Conservation (phyloP, 306 rosid genomes). For the Dalbergia cochinchinensis region DNA sequence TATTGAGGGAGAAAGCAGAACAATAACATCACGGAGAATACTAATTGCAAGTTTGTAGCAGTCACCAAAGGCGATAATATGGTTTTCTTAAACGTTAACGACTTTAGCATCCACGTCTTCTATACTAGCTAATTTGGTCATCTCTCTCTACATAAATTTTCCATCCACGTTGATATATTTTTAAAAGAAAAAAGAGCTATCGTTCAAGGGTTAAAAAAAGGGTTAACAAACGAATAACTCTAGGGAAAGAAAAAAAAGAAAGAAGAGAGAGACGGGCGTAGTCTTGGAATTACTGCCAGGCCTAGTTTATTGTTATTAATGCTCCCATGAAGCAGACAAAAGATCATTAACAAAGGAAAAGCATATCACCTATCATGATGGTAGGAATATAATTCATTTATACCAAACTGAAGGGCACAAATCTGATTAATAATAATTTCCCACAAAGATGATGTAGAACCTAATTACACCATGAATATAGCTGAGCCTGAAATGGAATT, state of each 20-base stretch:
- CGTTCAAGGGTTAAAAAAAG: too few species aligned
- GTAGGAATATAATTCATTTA: slow-evolving; percentile 24
- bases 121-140: neutral
- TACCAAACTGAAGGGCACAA: slow-evolving; percentile 5
- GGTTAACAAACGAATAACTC: neutral
- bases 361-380: neutral
- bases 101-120: neutral
- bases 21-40: too few species aligned
- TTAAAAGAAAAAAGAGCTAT: too few species aligned
- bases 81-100: too few species aligned
- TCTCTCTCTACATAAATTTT: neutral
- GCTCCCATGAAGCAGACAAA: neutral
- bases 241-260: too few species aligned
- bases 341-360: neutral
- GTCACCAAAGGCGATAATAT: too few species aligned
- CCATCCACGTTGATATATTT: too few species aligned
- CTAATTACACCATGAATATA: slow-evolving; percentile 34
- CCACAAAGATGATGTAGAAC: slow-evolving; percentile 19
- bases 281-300: too few species aligned
- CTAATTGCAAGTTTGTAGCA: too few species aligned
- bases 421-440: neutral
- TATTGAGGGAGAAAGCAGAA: too few species aligned
- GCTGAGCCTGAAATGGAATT: slow-evolving; percentile 25
- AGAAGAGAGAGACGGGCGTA: too few species aligned
- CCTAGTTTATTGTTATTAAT: neutral